Evolutionary conservation across 2,329 filamentous ascomycete genomes (phyloP), one percentile per base, ranked within the genome.

Genomic region (Tolypocladium paradoxum): DNA sequence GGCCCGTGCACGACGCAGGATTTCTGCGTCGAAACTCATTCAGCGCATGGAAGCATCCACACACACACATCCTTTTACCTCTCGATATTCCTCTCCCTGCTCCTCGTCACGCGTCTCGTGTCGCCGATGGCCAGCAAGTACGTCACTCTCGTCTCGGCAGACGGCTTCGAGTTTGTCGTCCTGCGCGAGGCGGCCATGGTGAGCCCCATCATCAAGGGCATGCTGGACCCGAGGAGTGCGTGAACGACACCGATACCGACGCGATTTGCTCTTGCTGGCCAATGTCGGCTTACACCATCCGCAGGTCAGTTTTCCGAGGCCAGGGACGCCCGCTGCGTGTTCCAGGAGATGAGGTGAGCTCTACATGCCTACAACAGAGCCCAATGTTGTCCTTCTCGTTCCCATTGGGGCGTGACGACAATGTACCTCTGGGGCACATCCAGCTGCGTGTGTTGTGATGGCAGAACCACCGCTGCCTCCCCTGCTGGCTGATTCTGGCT

Each of bases 91-190:
- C 27, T 46, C 24, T n/a, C 50, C 50, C 34, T 31, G 34, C 29
- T 9, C 6, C 36, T 11, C 22, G 20, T 22, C 40, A 14, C 40
- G 22, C 37, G 16, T 37, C 38, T 37, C 49, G 9, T 52, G 27
- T 36, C 36, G 27, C 50, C n/a, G 16, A 27, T 12, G 40, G 40
- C 24, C 24, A 81, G 78, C 69, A 83, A 88, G 64, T 91, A 90
- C 68, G 79, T 91, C 58, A 91, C 88, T 6, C 80, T 92, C 51
- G 77, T 90, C 43, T 90, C 87, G 0, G 78, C 76, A 59, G 88
- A 92, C 68, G 85, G 81, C 61, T 90, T 83, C 66, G 86, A 90
- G 72, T 91, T 88, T 65, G 81, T 88, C 57, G 77, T 91, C 50
- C 74, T 87, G 53, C 82, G 87, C 52, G 84, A 87, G 49, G 84